phyloP scores from a whole-genome alignment of 306 rosid species.

The Biancaea sappan region DNA sequence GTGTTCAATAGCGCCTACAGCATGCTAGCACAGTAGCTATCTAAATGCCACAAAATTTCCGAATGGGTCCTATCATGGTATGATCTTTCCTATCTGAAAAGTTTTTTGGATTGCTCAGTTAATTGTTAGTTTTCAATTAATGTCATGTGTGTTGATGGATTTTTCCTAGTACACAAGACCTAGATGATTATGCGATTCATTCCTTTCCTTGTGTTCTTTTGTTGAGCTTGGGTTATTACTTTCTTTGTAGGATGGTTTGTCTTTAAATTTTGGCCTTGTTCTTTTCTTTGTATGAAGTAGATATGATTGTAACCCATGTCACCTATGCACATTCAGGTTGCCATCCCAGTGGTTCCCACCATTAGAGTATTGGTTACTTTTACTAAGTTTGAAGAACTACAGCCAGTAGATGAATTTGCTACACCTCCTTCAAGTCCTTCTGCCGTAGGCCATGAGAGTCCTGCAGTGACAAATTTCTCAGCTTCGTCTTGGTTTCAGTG shows the following conservation, averaged over 20 bases:
- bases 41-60: too few species aligned
- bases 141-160: neutral
- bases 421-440: constrained; percentile 94
- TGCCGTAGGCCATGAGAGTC: constrained; percentile 66
- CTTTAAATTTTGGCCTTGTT: neutral
- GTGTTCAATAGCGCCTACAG: neutral
- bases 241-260: neutral
- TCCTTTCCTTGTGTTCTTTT: neutral
- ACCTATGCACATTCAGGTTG: constrained; percentile 61
- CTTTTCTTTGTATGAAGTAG: neutral
- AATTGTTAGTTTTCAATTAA: neutral
- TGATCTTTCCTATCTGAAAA: neutral
- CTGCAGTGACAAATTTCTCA: constrained; percentile 39
- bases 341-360: constrained; percentile 97
- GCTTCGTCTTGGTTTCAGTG: constrained; percentile 97
- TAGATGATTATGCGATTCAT: too few species aligned
- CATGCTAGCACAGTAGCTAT: neutral
- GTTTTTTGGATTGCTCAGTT: neutral
- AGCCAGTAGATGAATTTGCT: constrained; percentile 74
- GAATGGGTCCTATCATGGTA: neutral
- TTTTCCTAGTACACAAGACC: constrained; percentile 6
- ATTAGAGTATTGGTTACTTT: constrained; percentile 88
- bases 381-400: constrained; percentile 89
- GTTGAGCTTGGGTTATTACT: neutral
- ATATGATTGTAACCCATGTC: constrained; percentile 8